Base-by-base conservation (phyloP, 345 rosid species). In the Populus ilicifolia region DNA sequence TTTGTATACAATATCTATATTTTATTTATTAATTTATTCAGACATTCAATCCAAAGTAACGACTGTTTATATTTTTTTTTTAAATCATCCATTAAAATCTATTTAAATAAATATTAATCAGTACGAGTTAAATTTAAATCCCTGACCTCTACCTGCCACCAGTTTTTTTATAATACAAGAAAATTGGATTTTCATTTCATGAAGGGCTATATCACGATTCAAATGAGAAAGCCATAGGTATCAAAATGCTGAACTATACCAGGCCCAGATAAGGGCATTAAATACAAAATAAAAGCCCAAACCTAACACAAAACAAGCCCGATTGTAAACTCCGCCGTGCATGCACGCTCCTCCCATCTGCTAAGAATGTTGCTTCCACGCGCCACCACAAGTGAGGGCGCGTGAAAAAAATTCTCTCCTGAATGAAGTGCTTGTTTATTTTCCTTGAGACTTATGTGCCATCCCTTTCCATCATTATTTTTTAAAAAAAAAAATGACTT, bases 381-480 rank as follows among this genome's bases (percentile, higher is more conserved):
- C 59, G 59, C 23, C 59, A 2, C 23, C 59, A 52, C 59, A 52
- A 52, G 6, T 0, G 59, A 20, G n/a, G 0, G 59, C n/a, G 59
- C 59, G 59, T 50, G 59, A 7, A 50, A 21, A 50, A 8, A 18
- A 5, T 50, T 18, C 1, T 12, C 50, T 0, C 6, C 18, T 14
- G 50, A 46, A 46, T 3, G 10, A 39, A 8, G 1, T 7, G 43
- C 8, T 39, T 39, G 43, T 39, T 39, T 39, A 39, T 48, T 50
- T 50, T 50, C 6, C 59, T 18, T 17, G 4, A 50, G n/a, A 17
- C 59, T 50, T 6, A 6, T 18, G 56, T 48, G 23, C 3, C 69
- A 70, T 59, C 74, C 56, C 54, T 79, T 27, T 74, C 78, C 50
- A n/a, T n/a, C n/a, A n/a, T n/a, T n/a, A n/a, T n/a, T n/a, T n/a